phyloP scores from a whole-genome alignment of 352 stramenopile genomes.

The Blastocystis sp. region DNA sequence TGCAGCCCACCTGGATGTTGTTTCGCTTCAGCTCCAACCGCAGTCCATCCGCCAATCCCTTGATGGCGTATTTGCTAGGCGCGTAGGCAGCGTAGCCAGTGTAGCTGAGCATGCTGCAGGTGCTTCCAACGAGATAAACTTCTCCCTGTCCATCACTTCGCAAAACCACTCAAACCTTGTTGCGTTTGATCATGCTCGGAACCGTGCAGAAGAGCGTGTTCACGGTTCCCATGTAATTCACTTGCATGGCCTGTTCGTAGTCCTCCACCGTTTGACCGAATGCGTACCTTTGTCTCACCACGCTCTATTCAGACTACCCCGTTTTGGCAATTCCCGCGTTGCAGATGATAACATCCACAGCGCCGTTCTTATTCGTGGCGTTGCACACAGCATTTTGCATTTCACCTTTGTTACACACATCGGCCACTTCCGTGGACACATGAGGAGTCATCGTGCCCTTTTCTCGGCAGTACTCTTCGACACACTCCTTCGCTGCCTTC shows the following conservation, averaged over 20 bases:
- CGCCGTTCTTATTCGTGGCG: slow-evolving; percentile 1
- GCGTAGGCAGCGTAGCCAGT: slow-evolving; percentile 45
- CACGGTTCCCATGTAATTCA: slow-evolving; percentile 68
- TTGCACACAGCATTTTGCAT: slow-evolving; percentile 45
- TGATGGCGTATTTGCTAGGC: slow-evolving; percentile 66
- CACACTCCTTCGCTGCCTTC: slow-evolving; percentile 39
- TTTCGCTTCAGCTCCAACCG: slow-evolving; percentile 42
- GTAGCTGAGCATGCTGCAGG: slow-evolving; percentile 66
- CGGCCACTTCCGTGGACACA: slow-evolving; percentile 27
- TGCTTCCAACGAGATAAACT: slow-evolving; percentile 66
- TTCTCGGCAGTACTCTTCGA: slow-evolving; percentile 29
- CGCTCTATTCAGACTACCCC: neutral
- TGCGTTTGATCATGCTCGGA: slow-evolving; percentile 61
- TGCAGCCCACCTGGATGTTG: slow-evolving; percentile 62
- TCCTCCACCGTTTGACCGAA: slow-evolving; percentile 57
- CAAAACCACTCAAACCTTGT: neutral
- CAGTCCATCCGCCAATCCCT: slow-evolving; percentile 50
- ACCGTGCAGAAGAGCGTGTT: slow-evolving; percentile 49
- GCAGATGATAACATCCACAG: slow-evolving; percentile 65
- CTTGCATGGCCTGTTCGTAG: slow-evolving; percentile 20
- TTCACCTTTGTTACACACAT: slow-evolving; percentile 48
- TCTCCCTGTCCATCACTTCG: slow-evolving; percentile 9
- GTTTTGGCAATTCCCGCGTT: slow-evolving; percentile 68
- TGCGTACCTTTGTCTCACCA: slow-evolving; percentile 23
- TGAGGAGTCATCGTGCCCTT: slow-evolving; percentile 43